A percentile compares a stretch with the other conserved stretches of the same genome.
These are phyloP conservation scores for Colletotrichum chrysophilum DNA, from an alignment of 2,329 filamentous ascomycete genomes.

Conservation along the genomic window DNA sequence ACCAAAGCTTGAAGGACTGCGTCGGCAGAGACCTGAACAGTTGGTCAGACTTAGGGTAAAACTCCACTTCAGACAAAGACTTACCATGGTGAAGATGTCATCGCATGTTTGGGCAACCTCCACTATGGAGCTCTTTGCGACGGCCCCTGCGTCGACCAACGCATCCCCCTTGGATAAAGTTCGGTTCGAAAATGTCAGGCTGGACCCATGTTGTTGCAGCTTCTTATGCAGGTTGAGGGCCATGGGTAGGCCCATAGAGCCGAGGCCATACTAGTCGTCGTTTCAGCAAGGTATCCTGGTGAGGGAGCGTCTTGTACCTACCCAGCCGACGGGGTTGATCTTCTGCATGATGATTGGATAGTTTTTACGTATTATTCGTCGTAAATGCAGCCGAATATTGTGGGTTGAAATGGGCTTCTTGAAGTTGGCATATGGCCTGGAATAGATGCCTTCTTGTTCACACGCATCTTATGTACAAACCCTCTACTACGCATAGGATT, in stretches of 20 bases:
- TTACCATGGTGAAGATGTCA: slow-evolving; percentile 44
- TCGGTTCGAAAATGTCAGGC: slow-evolving; percentile 48
- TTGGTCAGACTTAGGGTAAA: neutral
- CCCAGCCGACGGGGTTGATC: slow-evolving; percentile 3
- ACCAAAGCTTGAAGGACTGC: slow-evolving; percentile 38
- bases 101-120: slow-evolving; percentile 35
- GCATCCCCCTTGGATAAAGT: slow-evolving; percentile 47
- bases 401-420: neutral
- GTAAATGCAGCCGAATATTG: neutral
- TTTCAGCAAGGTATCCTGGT: neutral
- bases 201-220: slow-evolving; percentile 39
- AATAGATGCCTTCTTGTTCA: neutral
- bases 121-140: slow-evolving; percentile 23
- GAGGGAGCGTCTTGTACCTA: neutral
- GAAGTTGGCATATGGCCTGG: neutral
- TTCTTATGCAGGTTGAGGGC: slow-evolving; percentile 44
- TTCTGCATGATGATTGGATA: neutral
- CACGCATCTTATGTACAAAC: neutral
- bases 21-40: slow-evolving; percentile 34
- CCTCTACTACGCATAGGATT: neutral
- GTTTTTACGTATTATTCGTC: neutral
- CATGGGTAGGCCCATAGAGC: slow-evolving; percentile 58
- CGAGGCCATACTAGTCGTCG: slow-evolving; percentile 38
- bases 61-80: slow-evolving; percentile 11
- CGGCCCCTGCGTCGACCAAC: slow-evolving; percentile 32